phyloP scores from a whole-genome alignment of 495 filamentous ascomycete genomes.

The Podospora comata region DNA sequence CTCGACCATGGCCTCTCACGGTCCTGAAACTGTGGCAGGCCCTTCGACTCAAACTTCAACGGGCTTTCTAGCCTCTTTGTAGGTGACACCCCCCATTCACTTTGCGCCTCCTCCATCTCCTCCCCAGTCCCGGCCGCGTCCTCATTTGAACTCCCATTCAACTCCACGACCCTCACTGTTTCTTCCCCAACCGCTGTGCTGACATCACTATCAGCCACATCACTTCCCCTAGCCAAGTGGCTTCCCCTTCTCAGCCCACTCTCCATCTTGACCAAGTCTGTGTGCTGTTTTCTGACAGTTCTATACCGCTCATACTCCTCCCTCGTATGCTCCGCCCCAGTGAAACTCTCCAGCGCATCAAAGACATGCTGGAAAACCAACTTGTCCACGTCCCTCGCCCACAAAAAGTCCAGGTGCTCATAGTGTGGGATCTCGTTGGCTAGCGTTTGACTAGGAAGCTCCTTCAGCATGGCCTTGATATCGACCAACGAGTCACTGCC shows the following conservation, averaged over 20 bases:
- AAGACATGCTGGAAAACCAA: conserved; percentile 88
- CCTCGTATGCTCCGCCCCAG: conserved; percentile 46
- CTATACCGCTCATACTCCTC: conserved; percentile 52
- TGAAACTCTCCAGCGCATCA: conserved; percentile 72
- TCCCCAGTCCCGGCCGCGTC: background rate
- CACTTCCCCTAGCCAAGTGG: conserved; percentile 30
- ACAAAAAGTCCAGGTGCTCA: conserved; percentile 97
- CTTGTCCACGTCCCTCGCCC: conserved; percentile 79
- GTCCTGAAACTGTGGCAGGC: background rate
- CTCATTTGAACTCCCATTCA: conserved; percentile 6
- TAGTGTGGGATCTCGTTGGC: conserved; percentile 84
- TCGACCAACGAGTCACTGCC: conserved; percentile 94
- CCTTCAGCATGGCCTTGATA: conserved; percentile 84
- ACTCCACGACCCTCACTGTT: conserved; percentile 11
- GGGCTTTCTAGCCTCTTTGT: background rate
- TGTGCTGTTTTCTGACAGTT: conserved; percentile 20
- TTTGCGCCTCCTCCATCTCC: background rate
- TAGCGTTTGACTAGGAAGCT: conserved; percentile 77
- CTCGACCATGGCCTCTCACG: background rate
- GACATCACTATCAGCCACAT: conserved; percentile 35
- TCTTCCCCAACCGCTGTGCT: conserved; percentile 31
- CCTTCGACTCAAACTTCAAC: background rate
- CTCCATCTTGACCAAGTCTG: background rate
- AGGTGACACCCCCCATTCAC: background rate
- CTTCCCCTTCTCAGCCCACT: background rate